phyloP scores from a whole-genome alignment of 495 filamentous ascomycete genomes.

The Aspergillus kassunensis region DNA sequence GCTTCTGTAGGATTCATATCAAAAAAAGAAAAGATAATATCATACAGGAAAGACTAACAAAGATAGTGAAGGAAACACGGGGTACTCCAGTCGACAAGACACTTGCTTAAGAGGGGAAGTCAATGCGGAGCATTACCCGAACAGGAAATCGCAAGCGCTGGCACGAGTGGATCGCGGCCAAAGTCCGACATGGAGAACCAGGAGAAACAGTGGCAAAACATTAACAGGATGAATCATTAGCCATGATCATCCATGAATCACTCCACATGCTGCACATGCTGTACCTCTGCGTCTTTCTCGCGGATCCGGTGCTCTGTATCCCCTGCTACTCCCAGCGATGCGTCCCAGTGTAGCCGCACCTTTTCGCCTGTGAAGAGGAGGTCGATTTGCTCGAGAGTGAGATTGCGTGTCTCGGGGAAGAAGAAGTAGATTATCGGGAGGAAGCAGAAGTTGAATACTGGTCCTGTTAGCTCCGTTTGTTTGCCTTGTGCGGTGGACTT shows the following conservation, averaged over 20 bases:
- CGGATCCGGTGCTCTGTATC: conserved; percentile 23
- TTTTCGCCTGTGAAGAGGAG: conserved; percentile 43
- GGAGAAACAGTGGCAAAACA: neutral
- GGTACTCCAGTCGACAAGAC: neutral
- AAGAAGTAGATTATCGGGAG: conserved; percentile 70
- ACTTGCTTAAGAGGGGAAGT: conserved; percentile 7
- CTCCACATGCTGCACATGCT: conserved; percentile 29
- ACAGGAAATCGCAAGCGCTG: conserved; percentile 22
- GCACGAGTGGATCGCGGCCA: conserved; percentile 1
- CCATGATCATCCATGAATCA: neutral
- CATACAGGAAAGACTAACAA: neutral
- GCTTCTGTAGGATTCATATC: conserved; percentile 8
- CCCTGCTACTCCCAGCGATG: conserved; percentile 30
- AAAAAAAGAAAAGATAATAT: neutral
- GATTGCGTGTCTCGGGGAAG: conserved; percentile 63
- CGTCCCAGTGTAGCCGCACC: conserved; percentile 42
- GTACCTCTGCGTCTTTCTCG: conserved; percentile 20
- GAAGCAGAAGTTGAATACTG: conserved; percentile 63
- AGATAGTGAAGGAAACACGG: neutral
- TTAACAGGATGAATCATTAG: neutral
- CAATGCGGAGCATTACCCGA: conserved; percentile 16
- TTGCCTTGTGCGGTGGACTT: conserved; percentile 3
- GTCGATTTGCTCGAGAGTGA: conserved; percentile 72
- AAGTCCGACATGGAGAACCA: neutral
- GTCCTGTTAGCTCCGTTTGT: conserved; percentile 34